A percentile compares a stretch with the other conserved stretches of the same genome.
phyloP scores from a whole-genome alignment of 352 stramenopile genomes.

The Phytopythium aichiense region DNA sequence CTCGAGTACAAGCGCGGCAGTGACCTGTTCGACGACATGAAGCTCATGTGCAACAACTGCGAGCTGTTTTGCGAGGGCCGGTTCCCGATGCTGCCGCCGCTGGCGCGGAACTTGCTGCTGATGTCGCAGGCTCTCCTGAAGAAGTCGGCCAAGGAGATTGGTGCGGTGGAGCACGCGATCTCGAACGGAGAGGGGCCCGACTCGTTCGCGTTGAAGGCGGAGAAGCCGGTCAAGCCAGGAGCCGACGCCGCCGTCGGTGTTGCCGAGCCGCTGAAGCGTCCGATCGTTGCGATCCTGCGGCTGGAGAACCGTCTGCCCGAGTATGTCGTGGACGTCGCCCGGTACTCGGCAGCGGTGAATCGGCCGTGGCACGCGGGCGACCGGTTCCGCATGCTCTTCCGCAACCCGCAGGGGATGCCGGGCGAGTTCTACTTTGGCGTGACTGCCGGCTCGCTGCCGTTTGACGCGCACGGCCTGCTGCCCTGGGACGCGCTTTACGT shows the following conservation, averaged over 20 bases:
- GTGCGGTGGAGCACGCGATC: conserved; percentile 38
- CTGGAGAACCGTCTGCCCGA: conserved; percentile 77
- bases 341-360: conserved; percentile 57
- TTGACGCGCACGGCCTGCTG: conserved; percentile 52
- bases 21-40: conserved; percentile 63
- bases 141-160: conserved; percentile 65
- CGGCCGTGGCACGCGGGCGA: conserved; percentile 60
- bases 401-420: conserved; percentile 55
- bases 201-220: conserved; percentile 10
- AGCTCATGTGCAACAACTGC: conserved; percentile 75
- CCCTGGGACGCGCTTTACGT: conserved; percentile 77
- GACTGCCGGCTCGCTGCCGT: conserved; percentile 62
- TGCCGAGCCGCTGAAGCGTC: conserved; percentile 13
- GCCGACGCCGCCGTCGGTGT: neutral
- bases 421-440: conserved; percentile 71
- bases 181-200: conserved; percentile 11
- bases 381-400: conserved; percentile 76
- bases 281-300: conserved; percentile 66
- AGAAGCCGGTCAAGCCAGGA: conserved; percentile 6
- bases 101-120: conserved; percentile 65
- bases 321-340: conserved; percentile 67
- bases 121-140: conserved; percentile 66
- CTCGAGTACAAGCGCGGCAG: conserved; percentile 49
- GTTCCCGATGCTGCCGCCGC: conserved; percentile 69
- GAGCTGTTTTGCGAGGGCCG: conserved; percentile 75